Evolutionary conservation across 768 basidiomycete genomes (phyloP).

Genomic region (Candolleomyces eurysporus): DNA sequence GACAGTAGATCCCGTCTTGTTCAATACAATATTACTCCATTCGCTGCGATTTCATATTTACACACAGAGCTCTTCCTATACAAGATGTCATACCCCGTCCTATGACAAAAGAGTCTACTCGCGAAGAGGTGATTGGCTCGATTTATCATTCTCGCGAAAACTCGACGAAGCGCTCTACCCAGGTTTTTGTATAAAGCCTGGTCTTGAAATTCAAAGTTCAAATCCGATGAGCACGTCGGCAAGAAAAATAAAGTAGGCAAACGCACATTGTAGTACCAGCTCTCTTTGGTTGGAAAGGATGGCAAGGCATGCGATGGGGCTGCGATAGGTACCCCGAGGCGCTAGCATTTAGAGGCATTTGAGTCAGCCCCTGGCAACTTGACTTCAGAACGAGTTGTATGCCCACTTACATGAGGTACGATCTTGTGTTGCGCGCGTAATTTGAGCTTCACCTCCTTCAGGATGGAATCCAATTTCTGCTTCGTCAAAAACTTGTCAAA

Average conservation of each 20-base stretch:
- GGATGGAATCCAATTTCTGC: conserved; percentile 20
- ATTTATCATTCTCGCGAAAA: background rate
- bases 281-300: conserved; percentile 26
- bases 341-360: background rate
- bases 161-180: conserved; percentile 1
- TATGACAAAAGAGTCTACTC: too few species aligned
- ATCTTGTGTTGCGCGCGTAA: conserved; percentile 28
- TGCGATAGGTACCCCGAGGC: background rate
- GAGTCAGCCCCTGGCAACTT: background rate
- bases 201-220: background rate
- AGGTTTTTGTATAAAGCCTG: background rate
- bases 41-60: too few species aligned
- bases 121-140: too few species aligned
- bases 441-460: conserved; percentile 20
- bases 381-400: background rate
- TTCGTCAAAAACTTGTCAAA: conserved; percentile 33
- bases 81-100: too few species aligned
- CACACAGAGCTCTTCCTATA: too few species aligned
- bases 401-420: conserved; percentile 36
- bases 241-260: too few species aligned
- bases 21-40: too few species aligned
- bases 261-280: conserved; percentile 30
- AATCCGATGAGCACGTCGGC: too few species aligned
- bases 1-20: too few species aligned
- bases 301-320: conserved; percentile 25